Base-by-base conservation (phyloP, 768 basidiomycete species). In the Calvatia gigantea region DNA sequence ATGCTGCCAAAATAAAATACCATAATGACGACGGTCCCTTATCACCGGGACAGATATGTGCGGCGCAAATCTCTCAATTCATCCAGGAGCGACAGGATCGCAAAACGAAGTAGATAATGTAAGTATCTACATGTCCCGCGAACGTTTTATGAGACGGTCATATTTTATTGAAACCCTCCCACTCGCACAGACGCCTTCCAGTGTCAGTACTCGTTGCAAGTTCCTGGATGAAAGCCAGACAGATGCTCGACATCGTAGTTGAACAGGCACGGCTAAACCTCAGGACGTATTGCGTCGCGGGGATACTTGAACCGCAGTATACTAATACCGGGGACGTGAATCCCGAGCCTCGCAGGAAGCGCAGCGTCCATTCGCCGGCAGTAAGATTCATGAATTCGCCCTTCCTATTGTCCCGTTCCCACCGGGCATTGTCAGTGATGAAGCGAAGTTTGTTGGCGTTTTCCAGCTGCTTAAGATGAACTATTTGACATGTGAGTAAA, bases 351-450 rank as follows among this genome's bases (percentile, higher is more conserved):
- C 67, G 65, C 25, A 69, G 57, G 51, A 61, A 68, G 1, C 64
- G 62, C 7, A 69, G 31, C 15, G 67, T 62, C 21, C 51, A 60
- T 55, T 69, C 63, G 9, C 68, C 68, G 1, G 67, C 68, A 2
- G 62, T 29, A 17, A 63, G 29, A 48, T 65, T 67, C 32, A 63
- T 32, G 42, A 59, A 60, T 28, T 27, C 43, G 28, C 33, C 52
- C 8, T 27, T 28, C 5, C 27, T 12, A 7, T 21, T n/a, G 6
- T 43, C 46, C 6, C 38, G 28, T 50, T 70, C 69, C 27, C 57
- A 54, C 2, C 70, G 64, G 17, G 56, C 57, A 47, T 72, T 70
- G 21, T 70, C 70, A 3, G 69, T 64, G 42, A 72, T 69, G 56
- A 70, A 65, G 14, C 66, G 67, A 3, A 72, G 42, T 8, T 47